Conservation (phyloP, 176 grass and related monocot species). For the Rhynchospora pubera region DNA sequence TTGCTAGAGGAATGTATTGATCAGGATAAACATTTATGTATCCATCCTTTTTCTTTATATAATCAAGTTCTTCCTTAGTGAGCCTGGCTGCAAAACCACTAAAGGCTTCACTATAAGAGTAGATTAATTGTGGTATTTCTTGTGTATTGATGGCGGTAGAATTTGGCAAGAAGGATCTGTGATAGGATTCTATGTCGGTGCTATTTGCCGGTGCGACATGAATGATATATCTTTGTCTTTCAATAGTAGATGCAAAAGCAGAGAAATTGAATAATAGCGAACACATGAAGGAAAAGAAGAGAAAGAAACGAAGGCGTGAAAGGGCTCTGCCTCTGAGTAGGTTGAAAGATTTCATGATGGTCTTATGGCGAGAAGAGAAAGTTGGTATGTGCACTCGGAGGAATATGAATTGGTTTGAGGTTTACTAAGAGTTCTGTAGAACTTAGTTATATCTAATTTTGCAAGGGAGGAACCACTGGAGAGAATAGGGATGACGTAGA, state of each 20-base stretch:
- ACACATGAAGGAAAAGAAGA: background rate
- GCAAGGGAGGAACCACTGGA: no score
- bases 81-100: conserved; percentile 79
- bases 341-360: no score
- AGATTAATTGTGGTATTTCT: conserved; percentile 36
- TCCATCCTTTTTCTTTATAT: conserved; percentile 33
- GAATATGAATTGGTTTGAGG: no score
- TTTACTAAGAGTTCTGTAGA: no score
- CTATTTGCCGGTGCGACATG: conserved; percentile 35
- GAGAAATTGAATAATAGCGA: background rate
- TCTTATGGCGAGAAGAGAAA: no score
- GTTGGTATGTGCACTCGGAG: no score
- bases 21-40: conserved; percentile 51
- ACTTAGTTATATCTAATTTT: no score
- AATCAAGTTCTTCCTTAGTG: conserved; percentile 45
- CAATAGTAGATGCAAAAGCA: conserved; percentile 26
- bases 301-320: background rate
- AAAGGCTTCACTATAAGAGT: conserved; percentile 67
- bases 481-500: no score
- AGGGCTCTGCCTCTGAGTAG: background rate
- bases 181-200: conserved; percentile 30
- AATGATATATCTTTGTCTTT: conserved; percentile 67
- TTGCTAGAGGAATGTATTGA: conserved; percentile 45
- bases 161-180: conserved; percentile 64
- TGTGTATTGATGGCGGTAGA: background rate